phyloP scores from a whole-genome alignment of 129 eudicot species.

The Artemisia argyi region DNA sequence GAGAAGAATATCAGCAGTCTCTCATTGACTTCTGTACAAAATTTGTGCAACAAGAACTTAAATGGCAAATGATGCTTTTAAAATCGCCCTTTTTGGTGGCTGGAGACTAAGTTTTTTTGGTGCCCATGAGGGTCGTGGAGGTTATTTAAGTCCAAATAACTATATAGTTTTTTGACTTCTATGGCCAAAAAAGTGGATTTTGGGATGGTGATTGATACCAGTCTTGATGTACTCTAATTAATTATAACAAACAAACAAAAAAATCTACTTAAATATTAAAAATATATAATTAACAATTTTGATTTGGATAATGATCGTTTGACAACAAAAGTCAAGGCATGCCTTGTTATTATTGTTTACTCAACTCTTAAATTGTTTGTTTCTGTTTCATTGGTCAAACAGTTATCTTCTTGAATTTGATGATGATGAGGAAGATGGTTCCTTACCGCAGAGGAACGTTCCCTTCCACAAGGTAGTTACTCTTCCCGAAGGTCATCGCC shows the following conservation, averaged over 20 bases:
- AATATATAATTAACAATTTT: background rate
- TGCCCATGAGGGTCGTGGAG: too few species aligned
- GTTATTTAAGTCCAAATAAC: background rate
- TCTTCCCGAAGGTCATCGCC: slow-evolving; percentile 81
- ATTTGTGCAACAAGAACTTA: background rate
- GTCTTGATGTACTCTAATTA: background rate
- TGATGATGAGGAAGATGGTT: slow-evolving; percentile 83
- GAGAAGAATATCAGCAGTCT: background rate
- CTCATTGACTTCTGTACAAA: background rate
- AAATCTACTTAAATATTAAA: background rate
- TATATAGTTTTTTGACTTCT: background rate
- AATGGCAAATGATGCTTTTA: slow-evolving; percentile 2
- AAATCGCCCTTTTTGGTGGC: slow-evolving; percentile 1
- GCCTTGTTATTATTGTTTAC: slow-evolving; percentile 5
- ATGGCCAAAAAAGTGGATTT: slow-evolving; percentile 2
- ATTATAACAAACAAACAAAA: background rate
- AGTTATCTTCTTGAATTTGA: slow-evolving; percentile 78
- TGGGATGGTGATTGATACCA: background rate
- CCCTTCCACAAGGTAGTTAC: slow-evolving; percentile 78
- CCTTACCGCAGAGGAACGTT: slow-evolving; percentile 63
- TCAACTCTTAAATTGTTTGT: background rate
- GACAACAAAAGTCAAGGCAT: slow-evolving; percentile 11
- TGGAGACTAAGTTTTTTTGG: too few species aligned
- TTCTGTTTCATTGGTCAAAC: slow-evolving; percentile 22
- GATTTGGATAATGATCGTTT: background rate